Percentiles rank a stretch among this genome's conserved stretches.
phyloP scores from a whole-genome alignment of 108 stramenopile species.

The Stephanodiscus triporus region DNA sequence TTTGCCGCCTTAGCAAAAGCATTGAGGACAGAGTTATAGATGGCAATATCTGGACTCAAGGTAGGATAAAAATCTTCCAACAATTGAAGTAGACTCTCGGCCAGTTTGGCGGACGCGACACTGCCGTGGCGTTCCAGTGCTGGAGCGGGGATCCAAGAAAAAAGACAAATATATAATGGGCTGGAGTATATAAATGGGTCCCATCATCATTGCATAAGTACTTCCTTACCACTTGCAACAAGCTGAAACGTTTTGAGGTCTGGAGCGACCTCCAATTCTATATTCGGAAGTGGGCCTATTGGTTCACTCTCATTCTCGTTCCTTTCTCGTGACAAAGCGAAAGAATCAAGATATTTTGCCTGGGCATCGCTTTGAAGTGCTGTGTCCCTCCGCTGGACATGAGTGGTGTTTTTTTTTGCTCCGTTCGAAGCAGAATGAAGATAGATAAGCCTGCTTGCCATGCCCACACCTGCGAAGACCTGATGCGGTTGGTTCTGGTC shows the following conservation, averaged over 20 bases:
- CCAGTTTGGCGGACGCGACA: constrained; percentile 18
- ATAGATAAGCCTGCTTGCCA: constrained; percentile 12
- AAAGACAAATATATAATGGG: neutral
- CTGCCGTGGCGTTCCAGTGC: constrained; percentile 38
- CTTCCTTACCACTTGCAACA: constrained; percentile 18
- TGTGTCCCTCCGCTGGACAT: constrained; percentile 5
- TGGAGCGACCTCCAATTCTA: constrained; percentile 30
- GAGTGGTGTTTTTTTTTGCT: neutral
- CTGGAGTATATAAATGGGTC: neutral
- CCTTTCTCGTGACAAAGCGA: neutral
- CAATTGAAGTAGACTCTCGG: constrained; percentile 29
- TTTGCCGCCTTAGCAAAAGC: constrained; percentile 54
- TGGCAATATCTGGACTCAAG: constrained; percentile 48
- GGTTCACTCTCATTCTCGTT: constrained; percentile 13
- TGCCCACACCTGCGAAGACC: constrained; percentile 3
- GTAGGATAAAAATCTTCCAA: constrained; percentile 27
- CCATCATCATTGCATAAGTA: neutral
- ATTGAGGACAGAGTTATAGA: constrained; percentile 55
- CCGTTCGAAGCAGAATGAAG: neutral
- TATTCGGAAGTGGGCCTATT: constrained; percentile 40
- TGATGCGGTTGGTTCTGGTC: neutral
- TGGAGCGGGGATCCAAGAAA: neutral
- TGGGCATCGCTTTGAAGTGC: constrained; percentile 12
- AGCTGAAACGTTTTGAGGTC: constrained; percentile 42
- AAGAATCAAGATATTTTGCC: neutral